Conservation (phyloP, 306 rosid species). For the Lablab purpureus region DNA sequence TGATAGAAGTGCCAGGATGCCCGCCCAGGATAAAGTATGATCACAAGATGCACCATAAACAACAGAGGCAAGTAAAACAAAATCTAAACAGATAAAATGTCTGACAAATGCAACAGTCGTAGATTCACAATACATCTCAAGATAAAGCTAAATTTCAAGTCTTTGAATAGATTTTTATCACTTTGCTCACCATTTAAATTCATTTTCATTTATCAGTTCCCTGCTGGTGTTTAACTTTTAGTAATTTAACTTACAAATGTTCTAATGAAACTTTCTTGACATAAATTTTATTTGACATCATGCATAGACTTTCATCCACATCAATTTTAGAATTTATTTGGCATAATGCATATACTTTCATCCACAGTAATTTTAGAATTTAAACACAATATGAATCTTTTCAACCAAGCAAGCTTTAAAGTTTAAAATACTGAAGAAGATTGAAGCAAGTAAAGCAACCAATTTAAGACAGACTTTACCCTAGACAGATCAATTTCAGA, state of each 20-base stretch:
- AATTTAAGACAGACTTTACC: conserved; percentile 60
- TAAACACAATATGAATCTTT: conserved; percentile 11
- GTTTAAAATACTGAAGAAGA: not conserved
- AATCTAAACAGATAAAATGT: conserved; percentile 11
- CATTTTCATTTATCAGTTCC: conserved; percentile 21
- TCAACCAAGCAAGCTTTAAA: not conserved
- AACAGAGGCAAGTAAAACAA: not conserved
- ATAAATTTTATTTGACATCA: conserved; percentile 11
- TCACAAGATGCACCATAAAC: conserved; percentile 28
- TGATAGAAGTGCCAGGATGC: conserved; percentile 15
- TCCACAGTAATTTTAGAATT: conserved; percentile 1
- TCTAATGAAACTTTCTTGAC: conserved; percentile 9
- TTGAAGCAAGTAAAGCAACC: conserved; percentile 14
- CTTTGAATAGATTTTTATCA: conserved; percentile 10
- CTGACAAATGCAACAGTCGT: not conserved
- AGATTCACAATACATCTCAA: conserved; percentile 5
- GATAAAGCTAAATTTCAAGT: not conserved
- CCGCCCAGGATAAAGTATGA: not conserved
- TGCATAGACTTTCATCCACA: conserved; percentile 3
- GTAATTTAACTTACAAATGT: conserved; percentile 11
- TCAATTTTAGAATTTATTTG: conserved; percentile 10
- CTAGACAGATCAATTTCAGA: conserved; percentile 78
- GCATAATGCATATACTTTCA: conserved; percentile 18
- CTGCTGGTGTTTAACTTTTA: not conserved
- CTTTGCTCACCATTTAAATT: conserved; percentile 17